Evolutionary conservation across 257 asterid genomes (phyloP).

Genomic region (Ajuga chamaepitys): DNA sequence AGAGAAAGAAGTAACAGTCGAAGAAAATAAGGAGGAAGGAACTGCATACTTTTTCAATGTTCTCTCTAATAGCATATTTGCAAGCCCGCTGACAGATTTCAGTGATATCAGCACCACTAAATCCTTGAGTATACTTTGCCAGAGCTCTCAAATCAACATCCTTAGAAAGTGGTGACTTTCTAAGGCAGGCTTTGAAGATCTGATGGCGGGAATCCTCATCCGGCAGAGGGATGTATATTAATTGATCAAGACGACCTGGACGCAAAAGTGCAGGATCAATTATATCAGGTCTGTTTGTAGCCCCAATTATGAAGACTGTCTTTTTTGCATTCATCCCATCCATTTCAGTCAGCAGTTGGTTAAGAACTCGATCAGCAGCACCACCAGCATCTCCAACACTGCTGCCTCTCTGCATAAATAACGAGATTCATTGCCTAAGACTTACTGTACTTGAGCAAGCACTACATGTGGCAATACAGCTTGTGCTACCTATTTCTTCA

Average conservation of each 20-base stretch:
- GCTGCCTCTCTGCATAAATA: constrained; percentile 46
- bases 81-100: constrained; percentile 63
- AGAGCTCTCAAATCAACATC: constrained; percentile 46
- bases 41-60: constrained; percentile 38
- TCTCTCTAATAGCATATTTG: constrained; percentile 56
- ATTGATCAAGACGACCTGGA: constrained; percentile 65
- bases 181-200: constrained; percentile 51
- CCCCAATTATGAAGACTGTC: constrained; percentile 60
- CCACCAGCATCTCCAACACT: constrained; percentile 65
- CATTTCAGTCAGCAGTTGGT: constrained; percentile 62
- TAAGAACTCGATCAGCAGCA: constrained; percentile 58
- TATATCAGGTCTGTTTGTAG: constrained; percentile 57
- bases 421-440: background rate
- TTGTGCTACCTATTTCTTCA: background rate
- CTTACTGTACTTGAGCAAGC: background rate
- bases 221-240: constrained; percentile 57
- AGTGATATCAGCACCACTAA: constrained; percentile 60
- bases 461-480: background rate
- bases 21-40: too few relatives aligned
- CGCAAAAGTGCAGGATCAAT: constrained; percentile 60
- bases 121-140: constrained; percentile 57
- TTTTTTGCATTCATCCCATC: constrained; percentile 64
- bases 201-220: constrained; percentile 59
- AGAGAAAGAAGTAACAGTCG: background rate
- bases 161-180: constrained; percentile 55